These are phyloP conservation scores for Furculomyces boomerangus DNA, from an alignment of 371 early-diverging fungal species.

Conservation along the genomic window DNA sequence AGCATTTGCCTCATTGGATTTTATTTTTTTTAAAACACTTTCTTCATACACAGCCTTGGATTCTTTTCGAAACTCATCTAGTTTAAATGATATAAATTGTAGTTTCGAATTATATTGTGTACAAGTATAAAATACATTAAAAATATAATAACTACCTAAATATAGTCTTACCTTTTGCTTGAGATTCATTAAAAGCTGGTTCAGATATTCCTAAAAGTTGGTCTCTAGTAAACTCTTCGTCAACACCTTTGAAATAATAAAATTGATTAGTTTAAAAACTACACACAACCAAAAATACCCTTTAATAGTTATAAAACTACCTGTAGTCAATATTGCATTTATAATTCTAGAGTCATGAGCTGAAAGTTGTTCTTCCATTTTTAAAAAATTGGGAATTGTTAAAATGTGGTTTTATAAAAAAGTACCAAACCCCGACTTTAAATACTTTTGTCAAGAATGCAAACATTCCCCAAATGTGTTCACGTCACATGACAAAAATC, in stretches of 20 bases:
- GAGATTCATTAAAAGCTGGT: neutral
- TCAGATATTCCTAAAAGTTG: neutral
- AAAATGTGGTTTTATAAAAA: too few species aligned
- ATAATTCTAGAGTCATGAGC: neutral
- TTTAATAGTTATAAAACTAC: too few species aligned
- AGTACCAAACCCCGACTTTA: too few species aligned
- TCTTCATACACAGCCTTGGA: neutral
- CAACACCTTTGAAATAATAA: neutral
- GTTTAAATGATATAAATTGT: neutral
- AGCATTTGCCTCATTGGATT: neutral
- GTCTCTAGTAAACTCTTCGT: slow-evolving; percentile 1
- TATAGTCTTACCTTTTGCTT: neutral
- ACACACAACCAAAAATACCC: neutral
- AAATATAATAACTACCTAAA: neutral
- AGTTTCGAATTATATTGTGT: neutral
- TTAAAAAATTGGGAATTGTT: too few species aligned
- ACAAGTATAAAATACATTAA: neutral
- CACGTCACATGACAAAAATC: too few species aligned
- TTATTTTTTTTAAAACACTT: neutral
- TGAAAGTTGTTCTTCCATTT: too few species aligned
- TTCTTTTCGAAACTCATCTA: neutral
- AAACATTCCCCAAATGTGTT: too few species aligned
- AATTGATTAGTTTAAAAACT: neutral
- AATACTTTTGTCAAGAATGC: too few species aligned
- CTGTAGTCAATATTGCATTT: neutral